A percentile compares a stretch with the other conserved stretches of the same genome.
phyloP scores from a whole-genome alignment of 2,329 filamentous ascomycete genomes.

The Cladophialophora chaetospira region DNA sequence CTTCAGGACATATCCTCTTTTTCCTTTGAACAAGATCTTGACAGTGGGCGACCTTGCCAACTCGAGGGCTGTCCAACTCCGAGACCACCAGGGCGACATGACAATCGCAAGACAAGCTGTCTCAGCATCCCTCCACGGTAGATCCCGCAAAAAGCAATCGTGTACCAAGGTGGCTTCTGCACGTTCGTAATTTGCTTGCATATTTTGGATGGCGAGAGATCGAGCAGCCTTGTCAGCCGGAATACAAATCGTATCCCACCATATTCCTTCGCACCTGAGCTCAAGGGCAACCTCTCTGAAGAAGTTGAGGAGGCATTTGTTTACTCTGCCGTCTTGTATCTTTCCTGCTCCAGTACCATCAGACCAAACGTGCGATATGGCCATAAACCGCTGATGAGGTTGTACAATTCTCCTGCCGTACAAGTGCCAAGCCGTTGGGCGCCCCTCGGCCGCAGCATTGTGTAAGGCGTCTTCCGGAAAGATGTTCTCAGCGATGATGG shows the following conservation, averaged over 20 bases:
- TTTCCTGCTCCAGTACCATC: constrained; percentile 10
- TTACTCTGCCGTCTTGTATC: neutral
- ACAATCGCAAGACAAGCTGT: constrained; percentile 7
- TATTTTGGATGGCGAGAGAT: neutral
- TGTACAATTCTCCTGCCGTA: no score
- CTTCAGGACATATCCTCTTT: neutral
- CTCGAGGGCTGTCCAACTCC: constrained; percentile 12
- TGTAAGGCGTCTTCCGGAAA: no score
- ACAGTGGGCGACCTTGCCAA: neutral
- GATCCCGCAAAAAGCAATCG: neutral
- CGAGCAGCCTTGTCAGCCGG: neutral
- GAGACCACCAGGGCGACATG: constrained; percentile 5
- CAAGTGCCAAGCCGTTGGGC: no score
- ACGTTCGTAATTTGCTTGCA: neutral
- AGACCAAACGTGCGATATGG: constrained; percentile 15
- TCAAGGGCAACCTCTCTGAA: neutral
- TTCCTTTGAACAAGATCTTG: constrained; percentile 4
- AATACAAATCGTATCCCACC: constrained; percentile 13
- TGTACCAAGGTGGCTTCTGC: constrained; percentile 8
- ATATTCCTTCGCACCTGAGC: neutral
- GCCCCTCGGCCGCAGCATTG: no score
- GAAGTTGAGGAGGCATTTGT: constrained; percentile 3
- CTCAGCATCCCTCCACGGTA: constrained; percentile 2
- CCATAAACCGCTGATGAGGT: no score
- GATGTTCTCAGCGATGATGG: no score